Conservation (phyloP, 2,329 filamentous ascomycete genomes). For the Trichoderma simmonsii region DNA sequence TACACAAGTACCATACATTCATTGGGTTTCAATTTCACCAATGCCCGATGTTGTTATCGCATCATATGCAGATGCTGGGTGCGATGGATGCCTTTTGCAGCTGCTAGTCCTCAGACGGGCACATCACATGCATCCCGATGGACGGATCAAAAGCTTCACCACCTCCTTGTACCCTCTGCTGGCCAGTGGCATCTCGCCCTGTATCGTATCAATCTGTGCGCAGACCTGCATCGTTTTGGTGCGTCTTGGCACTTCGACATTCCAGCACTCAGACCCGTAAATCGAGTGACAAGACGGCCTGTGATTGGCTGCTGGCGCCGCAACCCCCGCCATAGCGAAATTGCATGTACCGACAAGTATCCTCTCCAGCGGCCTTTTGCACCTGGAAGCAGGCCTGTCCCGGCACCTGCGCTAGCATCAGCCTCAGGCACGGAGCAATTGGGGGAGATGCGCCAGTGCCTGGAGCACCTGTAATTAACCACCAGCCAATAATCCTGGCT, state of each 20-base stretch:
- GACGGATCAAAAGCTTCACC: background rate
- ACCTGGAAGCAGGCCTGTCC: background rate
- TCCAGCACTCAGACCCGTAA: constrained; percentile 2
- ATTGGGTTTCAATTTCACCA: background rate
- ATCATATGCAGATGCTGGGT: background rate
- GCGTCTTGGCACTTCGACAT: constrained; percentile 4
- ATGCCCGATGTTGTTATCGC: background rate
- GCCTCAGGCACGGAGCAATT: background rate
- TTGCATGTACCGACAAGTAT: constrained; percentile 7
- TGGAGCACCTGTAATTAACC: background rate
- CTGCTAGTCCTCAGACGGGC: background rate
- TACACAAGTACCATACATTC: background rate
- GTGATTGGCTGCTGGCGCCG: background rate
- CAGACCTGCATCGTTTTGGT: constrained; percentile 6
- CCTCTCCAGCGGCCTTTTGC: background rate
- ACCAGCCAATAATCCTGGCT: background rate
- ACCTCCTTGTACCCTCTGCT: background rate
- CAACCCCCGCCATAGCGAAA: constrained; percentile 17
- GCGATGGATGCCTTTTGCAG: background rate
- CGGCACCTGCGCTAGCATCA: constrained; percentile 5
- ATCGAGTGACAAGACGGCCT: background rate
- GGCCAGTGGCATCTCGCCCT: background rate
- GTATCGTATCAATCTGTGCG: background rate
- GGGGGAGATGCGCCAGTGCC: background rate
- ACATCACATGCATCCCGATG: background rate